A percentile compares a stretch with the other conserved stretches of the same genome.
phyloP scores from a whole-genome alignment of 192 early-diverging fungal genomes.

The Backusella tarrabulga region DNA sequence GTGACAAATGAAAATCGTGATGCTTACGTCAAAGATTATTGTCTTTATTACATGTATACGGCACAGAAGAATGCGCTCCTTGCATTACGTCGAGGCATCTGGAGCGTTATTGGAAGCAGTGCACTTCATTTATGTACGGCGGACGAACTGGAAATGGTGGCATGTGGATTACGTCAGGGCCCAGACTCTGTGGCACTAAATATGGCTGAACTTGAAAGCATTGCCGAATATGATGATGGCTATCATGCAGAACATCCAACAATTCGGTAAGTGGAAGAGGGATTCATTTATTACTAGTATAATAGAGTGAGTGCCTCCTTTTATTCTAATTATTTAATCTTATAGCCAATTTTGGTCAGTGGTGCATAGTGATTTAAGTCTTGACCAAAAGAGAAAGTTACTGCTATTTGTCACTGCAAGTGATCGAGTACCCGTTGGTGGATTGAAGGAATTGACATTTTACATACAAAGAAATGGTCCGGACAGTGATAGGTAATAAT shows the following conservation, averaged over 20 bases:
- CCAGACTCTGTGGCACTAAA: constrained; percentile 49
- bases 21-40: constrained; percentile 71
- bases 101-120: constrained; percentile 48
- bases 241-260: constrained; percentile 63
- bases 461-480: constrained; percentile 93
- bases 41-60: constrained; percentile 60
- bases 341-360: constrained; percentile 76
- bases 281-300: not conserved
- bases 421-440: constrained; percentile 82
- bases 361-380: constrained; percentile 57
- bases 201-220: constrained; percentile 67
- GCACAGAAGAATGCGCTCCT: constrained; percentile 47
- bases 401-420: constrained; percentile 89
- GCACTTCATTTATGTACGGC: constrained; percentile 34
- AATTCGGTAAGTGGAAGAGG: constrained; percentile 43
- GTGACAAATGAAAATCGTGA: constrained; percentile 78
- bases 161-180: constrained; percentile 56
- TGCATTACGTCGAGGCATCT: constrained; percentile 79
- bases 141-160: constrained; percentile 70
- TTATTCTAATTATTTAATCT: not conserved
- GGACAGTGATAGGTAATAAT: constrained; percentile 63
- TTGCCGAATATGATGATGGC: constrained; percentile 86
- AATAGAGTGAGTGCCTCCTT: not conserved
- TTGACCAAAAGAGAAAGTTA: constrained; percentile 67
- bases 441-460: constrained; percentile 78